Base-by-base conservation (phyloP, 805 yeast genomes). In the Candida chilensis region DNA sequence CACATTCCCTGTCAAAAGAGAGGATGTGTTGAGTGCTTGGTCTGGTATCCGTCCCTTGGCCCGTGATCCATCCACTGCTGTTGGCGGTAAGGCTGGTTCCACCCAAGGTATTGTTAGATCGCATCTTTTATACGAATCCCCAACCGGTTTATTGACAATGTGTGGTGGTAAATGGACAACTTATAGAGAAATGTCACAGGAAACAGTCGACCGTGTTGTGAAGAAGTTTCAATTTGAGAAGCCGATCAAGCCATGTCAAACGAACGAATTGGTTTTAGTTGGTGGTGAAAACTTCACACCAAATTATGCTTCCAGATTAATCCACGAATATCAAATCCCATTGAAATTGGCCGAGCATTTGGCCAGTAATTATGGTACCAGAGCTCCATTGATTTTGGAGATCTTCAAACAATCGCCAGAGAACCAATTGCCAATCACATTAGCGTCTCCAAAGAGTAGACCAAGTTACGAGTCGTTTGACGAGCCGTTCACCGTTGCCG, bases 91-190 rank as follows among this genome's bases (percentile, higher is more conserved):
- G 19, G 54, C 57, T 12, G 50, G 54, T 18, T 64, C 78, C 28
- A 88, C 96, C 35, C 92, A 87, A 61, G 88, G 87, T 31, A 67
- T 88, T 40, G 97, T 88, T 27, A 79, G 97, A 63, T 81, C 84
- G 42, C 97, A 88, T 57, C 66, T 88, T 45, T 69, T 88, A 32
- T 71, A 80, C 46, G 67, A 74, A 18, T 72, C 94, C 20, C 41
- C 49, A 10, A 67, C 81, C 33, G 92, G 90, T 16, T 70, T 88
- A 42, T 67, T 88, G 24, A 88, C 97, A 24, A 82, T 88, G 41
- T 79, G 94, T 13, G 97, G 96, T 47, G 97, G 97, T 54, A 88
- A 88, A 63, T 88, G 97, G 97, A 88, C 97, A 32, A 88, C 97
- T 21, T 90, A 88, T 66, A 74, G 96, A 64, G 94, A 86, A 64